phyloP scores from a whole-genome alignment of 148 eudicot species.

The Fallopia convolvulus region DNA sequence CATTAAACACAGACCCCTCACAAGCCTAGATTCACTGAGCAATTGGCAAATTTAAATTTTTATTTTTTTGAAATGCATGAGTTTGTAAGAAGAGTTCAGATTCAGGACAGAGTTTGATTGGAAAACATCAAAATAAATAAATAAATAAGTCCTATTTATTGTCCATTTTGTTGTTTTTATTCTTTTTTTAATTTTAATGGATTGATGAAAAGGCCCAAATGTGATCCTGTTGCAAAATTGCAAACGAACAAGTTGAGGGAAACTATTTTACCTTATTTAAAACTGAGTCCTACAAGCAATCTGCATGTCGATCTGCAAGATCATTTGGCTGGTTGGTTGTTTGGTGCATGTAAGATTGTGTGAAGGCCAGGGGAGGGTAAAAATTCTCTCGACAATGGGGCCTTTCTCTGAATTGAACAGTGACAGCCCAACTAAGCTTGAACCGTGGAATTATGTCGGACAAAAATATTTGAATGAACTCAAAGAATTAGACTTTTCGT shows the following conservation, averaged over 20 bases:
- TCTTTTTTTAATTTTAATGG: too few species aligned
- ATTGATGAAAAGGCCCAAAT: not conserved
- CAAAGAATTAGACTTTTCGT: too few species aligned
- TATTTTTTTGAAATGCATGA: constrained; percentile 8
- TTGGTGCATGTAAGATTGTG: not conserved
- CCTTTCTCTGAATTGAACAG: not conserved
- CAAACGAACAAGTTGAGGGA: not conserved
- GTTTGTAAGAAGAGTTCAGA: constrained; percentile 2
- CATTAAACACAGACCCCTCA: not conserved
- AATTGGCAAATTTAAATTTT: too few species aligned
- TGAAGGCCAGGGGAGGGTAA: not conserved
- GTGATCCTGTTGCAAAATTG: not conserved
- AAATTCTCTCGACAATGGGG: not conserved
- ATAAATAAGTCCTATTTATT: not conserved
- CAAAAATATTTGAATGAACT: too few species aligned
- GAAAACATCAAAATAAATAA: constrained; percentile 9
- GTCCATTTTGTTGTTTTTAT: not conserved
- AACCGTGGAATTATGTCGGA: not conserved
- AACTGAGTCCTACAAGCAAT: constrained; percentile 4
- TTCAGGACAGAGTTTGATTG: not conserved
- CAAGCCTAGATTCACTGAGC: not conserved
- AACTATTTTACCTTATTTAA: not conserved
- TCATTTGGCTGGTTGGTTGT: not conserved
- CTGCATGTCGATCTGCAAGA: not conserved
- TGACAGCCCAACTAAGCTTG: not conserved